Base-by-base conservation (phyloP, 148 eudicot species). In the Arbutus unedo region DNA sequence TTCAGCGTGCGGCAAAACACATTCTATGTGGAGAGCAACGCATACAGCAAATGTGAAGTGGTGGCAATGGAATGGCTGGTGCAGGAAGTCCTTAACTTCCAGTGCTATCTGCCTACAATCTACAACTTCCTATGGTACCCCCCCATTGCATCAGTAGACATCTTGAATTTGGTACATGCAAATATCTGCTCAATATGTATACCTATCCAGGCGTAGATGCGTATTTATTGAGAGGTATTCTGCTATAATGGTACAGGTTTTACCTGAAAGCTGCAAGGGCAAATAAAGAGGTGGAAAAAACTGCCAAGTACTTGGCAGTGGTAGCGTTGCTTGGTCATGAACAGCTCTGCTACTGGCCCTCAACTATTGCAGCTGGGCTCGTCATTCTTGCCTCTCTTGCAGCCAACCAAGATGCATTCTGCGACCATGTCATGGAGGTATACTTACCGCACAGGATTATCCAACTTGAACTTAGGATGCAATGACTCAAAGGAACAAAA, bases 61-160 rank as follows among this genome's bases (percentile, higher is more conserved):
- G 99, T 96, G 74, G 99, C 99, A 43, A 96, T 96, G 99, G 99
- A 96, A 90, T 94, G 99, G 99, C 84, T 96, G 85, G 92, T 96
- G 82, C 94, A 88, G 86, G 97, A 93, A 82, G 93, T 93, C 85
- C 98, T 96, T 71, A 86, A 91, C 76, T 96, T 92, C 83, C 90
- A 91, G 85, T 96, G 99, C 88, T 81, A 86, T 85, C 85, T 93
- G 59, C 93, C 99, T 56, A 94, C 99, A 47, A 82, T 88, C 82
- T 92, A 92, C 92, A 94, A 91, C 87, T 96, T 96, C 91, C 72
- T 96, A 81, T 92, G 99, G 99, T 96, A 89, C 14, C 50, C 48
- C 84, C 49, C 55, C 16, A 67, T 9, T 50, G 49, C 18, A 23
- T 57, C 55, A 47, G 57, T 5, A 66, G 44, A 23, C 57, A 71